Evolutionary conservation across 1,284 basidiomycete species (phyloP).

Genomic region (Apiotrichum domesticum): DNA sequence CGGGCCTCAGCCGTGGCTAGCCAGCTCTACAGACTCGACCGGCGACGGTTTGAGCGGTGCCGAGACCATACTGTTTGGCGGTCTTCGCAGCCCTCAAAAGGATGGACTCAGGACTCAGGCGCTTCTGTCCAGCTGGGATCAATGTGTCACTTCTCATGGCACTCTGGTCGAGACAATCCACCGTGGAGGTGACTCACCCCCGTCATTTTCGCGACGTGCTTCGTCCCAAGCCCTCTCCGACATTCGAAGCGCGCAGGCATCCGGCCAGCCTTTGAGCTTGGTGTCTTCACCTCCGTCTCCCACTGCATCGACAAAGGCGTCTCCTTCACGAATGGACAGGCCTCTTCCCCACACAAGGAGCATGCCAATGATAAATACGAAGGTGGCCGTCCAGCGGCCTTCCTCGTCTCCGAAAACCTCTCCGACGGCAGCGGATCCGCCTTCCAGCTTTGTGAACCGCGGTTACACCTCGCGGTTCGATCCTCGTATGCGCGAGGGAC

Average conservation of each 20-base stretch:
- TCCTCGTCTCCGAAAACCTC: not conserved
- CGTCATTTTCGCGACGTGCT: constrained; percentile 6
- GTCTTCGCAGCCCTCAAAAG: constrained; percentile 20
- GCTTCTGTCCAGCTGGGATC: constrained; percentile 28
- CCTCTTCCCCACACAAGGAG: not conserved
- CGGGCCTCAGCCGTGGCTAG: constrained; percentile 20
- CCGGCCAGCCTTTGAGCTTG: too few species aligned
- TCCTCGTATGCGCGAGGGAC: not conserved
- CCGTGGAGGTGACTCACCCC: not conserved
- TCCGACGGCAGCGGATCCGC: not conserved
- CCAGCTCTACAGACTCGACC: constrained; percentile 13
- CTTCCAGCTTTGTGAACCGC: not conserved
- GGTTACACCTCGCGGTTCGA: constrained; percentile 2
- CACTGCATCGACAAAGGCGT: not conserved
- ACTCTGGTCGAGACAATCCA: constrained; percentile 3
- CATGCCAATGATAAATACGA: not conserved
- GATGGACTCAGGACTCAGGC: constrained; percentile 17
- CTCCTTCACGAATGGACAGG: not conserved
- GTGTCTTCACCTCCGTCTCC: constrained; percentile 1
- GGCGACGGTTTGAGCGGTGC: constrained; percentile 16
- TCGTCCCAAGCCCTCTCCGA: constrained; percentile 10
- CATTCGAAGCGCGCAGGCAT: not conserved
- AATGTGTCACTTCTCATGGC: constrained; percentile 22
- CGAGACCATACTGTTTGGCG: constrained; percentile 33
- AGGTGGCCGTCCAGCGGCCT: not conserved